Evolutionary conservation across 805 yeast genomes (phyloP).

Genomic region (Candida anglica): DNA sequence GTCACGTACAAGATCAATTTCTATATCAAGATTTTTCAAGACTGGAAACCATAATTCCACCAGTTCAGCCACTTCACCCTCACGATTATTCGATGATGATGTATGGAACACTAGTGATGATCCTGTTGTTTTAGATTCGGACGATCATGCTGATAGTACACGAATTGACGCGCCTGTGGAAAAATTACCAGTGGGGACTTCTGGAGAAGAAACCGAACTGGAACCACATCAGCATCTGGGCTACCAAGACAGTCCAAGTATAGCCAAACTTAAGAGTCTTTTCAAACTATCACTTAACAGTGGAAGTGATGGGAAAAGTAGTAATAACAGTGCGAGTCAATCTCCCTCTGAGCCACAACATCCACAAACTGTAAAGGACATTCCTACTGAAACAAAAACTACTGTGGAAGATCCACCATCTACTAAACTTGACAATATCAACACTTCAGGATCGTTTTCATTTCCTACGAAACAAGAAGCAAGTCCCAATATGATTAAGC

Average conservation of each 20-base stretch:
- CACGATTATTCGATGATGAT: too few species aligned
- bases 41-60: neutral
- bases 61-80: neutral
- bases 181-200: too few species aligned
- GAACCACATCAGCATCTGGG: conserved; percentile 3
- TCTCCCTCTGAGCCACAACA: conserved; percentile 5
- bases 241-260: conserved; percentile 14
- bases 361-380: neutral
- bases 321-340: conserved; percentile 5
- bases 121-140: too few species aligned
- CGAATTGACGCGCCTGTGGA: too few species aligned
- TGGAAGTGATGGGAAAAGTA: neutral
- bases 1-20: conserved; percentile 7
- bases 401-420: conserved; percentile 6
- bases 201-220: conserved; percentile 5
- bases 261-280: conserved; percentile 23
- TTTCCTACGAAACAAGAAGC: conserved; percentile 6
- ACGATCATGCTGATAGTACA: too few species aligned
- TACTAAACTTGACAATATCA: conserved; percentile 1
- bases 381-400: neutral
- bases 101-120: too few species aligned
- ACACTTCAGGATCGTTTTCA: too few species aligned
- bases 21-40: conserved; percentile 4
- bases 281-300: conserved; percentile 17
- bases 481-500: conserved; percentile 8